Conservation (phyloP, 371 early-diverging fungal species). For the Mortierella sp. region DNA sequence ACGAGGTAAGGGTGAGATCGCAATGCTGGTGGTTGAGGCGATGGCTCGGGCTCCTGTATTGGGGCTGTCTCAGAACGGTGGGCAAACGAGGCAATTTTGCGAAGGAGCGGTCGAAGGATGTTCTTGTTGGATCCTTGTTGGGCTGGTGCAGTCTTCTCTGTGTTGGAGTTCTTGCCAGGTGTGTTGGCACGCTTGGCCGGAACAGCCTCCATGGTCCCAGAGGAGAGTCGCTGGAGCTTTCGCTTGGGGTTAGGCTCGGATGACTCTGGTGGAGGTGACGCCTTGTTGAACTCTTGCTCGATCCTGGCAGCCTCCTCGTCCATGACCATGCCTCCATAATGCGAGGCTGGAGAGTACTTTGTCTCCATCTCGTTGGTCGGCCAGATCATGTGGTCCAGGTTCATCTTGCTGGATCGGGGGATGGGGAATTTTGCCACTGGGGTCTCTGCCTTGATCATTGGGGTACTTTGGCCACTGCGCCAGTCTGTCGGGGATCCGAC, state of each 20-base stretch:
- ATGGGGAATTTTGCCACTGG: slow-evolving; percentile 23
- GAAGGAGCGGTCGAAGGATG: slow-evolving; percentile 37
- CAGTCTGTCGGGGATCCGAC: slow-evolving; percentile 32
- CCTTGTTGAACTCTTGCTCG: slow-evolving; percentile 54
- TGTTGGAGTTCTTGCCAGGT: slow-evolving; percentile 14
- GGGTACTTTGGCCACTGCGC: slow-evolving; percentile 34
- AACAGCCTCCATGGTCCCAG: slow-evolving; percentile 39
- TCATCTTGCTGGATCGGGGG: slow-evolving; percentile 55
- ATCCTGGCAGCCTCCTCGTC: slow-evolving; percentile 56
- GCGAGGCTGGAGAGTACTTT: slow-evolving; percentile 30
- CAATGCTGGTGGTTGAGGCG: slow-evolving; percentile 25
- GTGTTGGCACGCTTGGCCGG: slow-evolving; percentile 47
- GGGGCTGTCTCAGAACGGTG: slow-evolving; percentile 33
- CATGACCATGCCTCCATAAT: slow-evolving; percentile 43
- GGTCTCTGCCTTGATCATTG: slow-evolving; percentile 15
- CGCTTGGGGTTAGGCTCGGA: slow-evolving; percentile 43
- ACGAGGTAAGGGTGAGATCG: slow-evolving; percentile 53
- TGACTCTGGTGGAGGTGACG: slow-evolving; percentile 45
- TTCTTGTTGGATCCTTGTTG: slow-evolving; percentile 25
- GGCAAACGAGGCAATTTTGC: slow-evolving; percentile 54
- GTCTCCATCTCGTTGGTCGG: slow-evolving; percentile 55
- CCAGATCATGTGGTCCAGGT: slow-evolving; percentile 55
- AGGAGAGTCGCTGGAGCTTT: slow-evolving; percentile 52
- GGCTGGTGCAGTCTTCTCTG: slow-evolving; percentile 14
- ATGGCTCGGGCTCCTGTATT: slow-evolving; percentile 29